phyloP scores from a whole-genome alignment of 495 filamentous ascomycete species.

The Penicillium egyptiacum region DNA sequence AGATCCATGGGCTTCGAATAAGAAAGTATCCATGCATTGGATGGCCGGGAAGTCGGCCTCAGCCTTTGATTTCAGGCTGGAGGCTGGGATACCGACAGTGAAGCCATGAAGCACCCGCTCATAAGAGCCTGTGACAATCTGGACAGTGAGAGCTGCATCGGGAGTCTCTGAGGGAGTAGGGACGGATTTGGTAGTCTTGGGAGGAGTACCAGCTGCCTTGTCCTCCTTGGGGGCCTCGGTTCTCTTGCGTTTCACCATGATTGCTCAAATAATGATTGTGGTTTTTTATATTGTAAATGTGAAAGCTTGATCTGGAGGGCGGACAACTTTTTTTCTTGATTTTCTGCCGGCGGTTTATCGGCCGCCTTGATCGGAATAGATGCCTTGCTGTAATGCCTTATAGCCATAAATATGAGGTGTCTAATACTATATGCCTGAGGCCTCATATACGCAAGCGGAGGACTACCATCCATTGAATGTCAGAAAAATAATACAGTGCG shows the following conservation, averaged over 20 bases:
- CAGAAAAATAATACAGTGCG: constrained; percentile 2
- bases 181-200: constrained; percentile 40
- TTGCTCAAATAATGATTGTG: constrained; percentile 10
- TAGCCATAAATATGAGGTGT: constrained; percentile 4
- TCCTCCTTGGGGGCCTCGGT: constrained; percentile 42
- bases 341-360: constrained; percentile 28
- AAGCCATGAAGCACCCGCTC: constrained; percentile 92
- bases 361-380: constrained; percentile 18
- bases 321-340: constrained; percentile 28
- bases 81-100: constrained; percentile 64
- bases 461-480: constrained; percentile 8
- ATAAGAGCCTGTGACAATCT: constrained; percentile 92
- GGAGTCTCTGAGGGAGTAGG: constrained; percentile 25
- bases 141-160: constrained; percentile 58
- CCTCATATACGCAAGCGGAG: constrained; percentile 17
- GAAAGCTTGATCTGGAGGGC: constrained; percentile 19
- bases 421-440: constrained; percentile 17
- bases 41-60: constrained; percentile 38
- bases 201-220: constrained; percentile 26
- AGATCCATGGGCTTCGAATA: constrained; percentile 90
- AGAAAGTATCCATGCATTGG: constrained; percentile 87
- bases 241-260: constrained; percentile 80
- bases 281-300: constrained; percentile 7
- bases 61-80: constrained; percentile 26
- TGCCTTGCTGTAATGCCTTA: constrained; percentile 14